Evolutionary conservation across 176 grass and related monocot genomes (phyloP).

Genomic region (Raddia distichophylla): DNA sequence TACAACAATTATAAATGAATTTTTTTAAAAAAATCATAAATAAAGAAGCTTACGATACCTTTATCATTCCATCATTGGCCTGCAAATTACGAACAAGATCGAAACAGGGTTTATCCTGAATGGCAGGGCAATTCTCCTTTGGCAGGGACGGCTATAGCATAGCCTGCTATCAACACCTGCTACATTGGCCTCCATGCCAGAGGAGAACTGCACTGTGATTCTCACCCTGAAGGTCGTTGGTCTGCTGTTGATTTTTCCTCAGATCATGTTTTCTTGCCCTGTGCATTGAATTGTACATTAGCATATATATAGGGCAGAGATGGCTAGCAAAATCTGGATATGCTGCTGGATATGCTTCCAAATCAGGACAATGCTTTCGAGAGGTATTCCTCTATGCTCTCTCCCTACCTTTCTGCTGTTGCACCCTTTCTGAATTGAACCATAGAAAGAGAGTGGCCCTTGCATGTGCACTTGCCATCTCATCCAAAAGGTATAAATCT

Average conservation of each 20-base stretch:
- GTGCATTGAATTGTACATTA: conserved; percentile 19
- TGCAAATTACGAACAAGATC: too few species aligned
- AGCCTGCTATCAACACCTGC: conserved; percentile 10
- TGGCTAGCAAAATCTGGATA: conserved; percentile 46
- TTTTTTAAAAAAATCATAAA: too few species aligned
- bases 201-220: conserved; percentile 67
- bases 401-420: conserved; percentile 2
- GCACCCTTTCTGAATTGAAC: conserved; percentile 9
- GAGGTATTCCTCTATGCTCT: conserved; percentile 49
- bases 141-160: conserved; percentile 41
- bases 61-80: too few species aligned
- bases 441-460: conserved; percentile 24
- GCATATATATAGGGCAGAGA: conserved; percentile 46
- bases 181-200: conserved; percentile 50
- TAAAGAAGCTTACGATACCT: too few species aligned
- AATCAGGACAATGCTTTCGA: conserved; percentile 52
- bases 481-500: conserved; percentile 19
- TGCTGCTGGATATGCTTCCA: conserved; percentile 59
- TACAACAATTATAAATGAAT: too few species aligned
- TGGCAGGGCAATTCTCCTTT: conserved; percentile 97
- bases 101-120: conserved; percentile 44
- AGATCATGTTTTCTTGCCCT: conserved; percentile 27
- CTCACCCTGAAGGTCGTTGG: conserved; percentile 41
- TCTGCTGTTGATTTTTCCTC: conserved; percentile 14
- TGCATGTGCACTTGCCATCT: conserved; percentile 15